A percentile compares a stretch with the other conserved stretches of the same genome.
Evolutionary conservation across 257 asterid genomes (phyloP).

Genomic region (Coffea eugenioides): DNA sequence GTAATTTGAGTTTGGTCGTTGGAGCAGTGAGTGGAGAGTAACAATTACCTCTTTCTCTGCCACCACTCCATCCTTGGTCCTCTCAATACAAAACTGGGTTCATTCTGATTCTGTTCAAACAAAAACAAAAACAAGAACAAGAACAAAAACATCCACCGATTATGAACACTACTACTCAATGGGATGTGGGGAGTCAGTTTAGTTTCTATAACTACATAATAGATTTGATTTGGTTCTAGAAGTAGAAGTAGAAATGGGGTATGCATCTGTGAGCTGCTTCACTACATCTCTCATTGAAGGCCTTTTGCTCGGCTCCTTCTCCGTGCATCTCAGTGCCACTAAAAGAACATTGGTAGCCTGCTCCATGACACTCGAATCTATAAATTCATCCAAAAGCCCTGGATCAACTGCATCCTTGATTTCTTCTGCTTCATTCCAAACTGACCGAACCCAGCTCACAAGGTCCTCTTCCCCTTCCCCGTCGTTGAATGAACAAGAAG

Average conservation of each 20-base stretch:
- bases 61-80: no score
- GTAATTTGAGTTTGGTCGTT: no score
- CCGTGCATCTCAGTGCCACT: conserved; percentile 70
- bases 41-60: no score
- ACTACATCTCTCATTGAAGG: conserved; percentile 81
- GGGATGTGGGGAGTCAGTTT: no score
- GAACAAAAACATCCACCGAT: no score
- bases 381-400: conserved; percentile 45
- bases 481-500: conserved; percentile 30
- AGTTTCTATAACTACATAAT: no score
- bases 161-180: no score
- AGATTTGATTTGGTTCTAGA: conserved; percentile 29
- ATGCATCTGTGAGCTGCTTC: conserved; percentile 41
- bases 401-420: conserved; percentile 49
- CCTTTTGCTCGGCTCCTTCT: conserved; percentile 43
- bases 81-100: no score
- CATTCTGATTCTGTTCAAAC: no score
- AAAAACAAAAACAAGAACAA: no score
- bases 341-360: conserved; percentile 46
- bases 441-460: conserved; percentile 48
- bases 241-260: conserved; percentile 7
- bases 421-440: conserved; percentile 43
- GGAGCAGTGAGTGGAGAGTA: no score
- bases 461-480: conserved; percentile 40
- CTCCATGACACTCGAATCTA: conserved; percentile 50